A percentile compares a stretch with the other conserved stretches of the same genome.
phyloP scores from a whole-genome alignment of 805 yeast species.

The Schwanniomyces yamadae region DNA sequence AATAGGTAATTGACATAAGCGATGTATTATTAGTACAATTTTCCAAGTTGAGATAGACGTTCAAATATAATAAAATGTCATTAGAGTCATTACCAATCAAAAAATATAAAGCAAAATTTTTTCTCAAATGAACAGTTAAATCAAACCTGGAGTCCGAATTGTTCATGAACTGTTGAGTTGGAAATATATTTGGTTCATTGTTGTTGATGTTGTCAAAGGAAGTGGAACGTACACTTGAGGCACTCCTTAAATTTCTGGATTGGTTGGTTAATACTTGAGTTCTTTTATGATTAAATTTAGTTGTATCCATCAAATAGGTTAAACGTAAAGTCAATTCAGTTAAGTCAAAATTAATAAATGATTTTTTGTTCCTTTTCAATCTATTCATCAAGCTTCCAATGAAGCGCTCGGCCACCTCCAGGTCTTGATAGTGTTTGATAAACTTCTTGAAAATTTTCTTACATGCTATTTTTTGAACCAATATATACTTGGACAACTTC shows the following conservation, averaged over 20 bases:
- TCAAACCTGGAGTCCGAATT: conserved; percentile 28
- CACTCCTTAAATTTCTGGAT: background rate
- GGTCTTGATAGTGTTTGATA: conserved; percentile 41
- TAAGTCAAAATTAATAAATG: conserved; percentile 62
- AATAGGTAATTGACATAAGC: conserved; percentile 21
- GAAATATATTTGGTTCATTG: background rate
- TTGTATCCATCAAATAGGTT: conserved; percentile 29
- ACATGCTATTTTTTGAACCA: conserved; percentile 71
- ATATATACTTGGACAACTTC: conserved; percentile 65
- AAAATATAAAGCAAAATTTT: conserved; percentile 34
- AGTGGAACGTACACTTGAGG: background rate
- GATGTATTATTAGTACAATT: conserved; percentile 11
- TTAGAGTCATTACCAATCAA: conserved; percentile 35
- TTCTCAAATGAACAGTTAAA: conserved; percentile 29
- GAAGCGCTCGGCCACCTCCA: conserved; percentile 20
- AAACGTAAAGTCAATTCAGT: conserved; percentile 61
- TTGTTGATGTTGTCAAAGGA: background rate
- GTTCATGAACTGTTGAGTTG: conserved; percentile 10
- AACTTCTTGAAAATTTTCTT: conserved; percentile 74
- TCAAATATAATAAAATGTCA: conserved; percentile 30
- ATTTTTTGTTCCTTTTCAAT: conserved; percentile 44
- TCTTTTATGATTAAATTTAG: conserved; percentile 13
- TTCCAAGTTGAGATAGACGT: conserved; percentile 32
- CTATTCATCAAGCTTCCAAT: conserved; percentile 28
- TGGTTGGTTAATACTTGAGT: background rate